Evolutionary conservation across 2,329 filamentous ascomycete species (phyloP), one percentile per base, ranked within the genome.

Genomic region (Colletotrichum cuscutae): DNA sequence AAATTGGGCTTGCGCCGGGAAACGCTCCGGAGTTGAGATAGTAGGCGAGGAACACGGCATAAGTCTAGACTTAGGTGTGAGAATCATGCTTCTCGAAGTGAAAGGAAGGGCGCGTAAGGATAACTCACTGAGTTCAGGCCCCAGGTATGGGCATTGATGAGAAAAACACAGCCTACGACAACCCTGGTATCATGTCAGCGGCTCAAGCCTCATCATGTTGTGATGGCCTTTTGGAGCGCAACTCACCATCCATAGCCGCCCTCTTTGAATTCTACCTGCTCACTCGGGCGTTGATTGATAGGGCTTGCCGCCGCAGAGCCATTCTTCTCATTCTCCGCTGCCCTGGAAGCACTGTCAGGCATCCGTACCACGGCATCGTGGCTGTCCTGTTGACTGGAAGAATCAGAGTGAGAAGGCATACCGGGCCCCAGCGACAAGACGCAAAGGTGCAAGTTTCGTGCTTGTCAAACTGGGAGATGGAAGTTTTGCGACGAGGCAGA

Each of bases 121-220:
- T 9, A 52, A 77, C 87, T 69, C 76, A 90, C 88, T 68, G 88
- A 90, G 79, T 94, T 95, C 73, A 95, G 83, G 8, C 93, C 93
- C 93, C 93, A 95, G 1, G 92, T 94, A 78, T 94, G 92, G 8
- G 87, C 89, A 78, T 93, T 93, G 70, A 93, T 87, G 74, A 89
- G 80, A 63, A 87, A 86, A 74, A 87, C 83, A 52, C 84, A 86
- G 3, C 83, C 77, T n/a, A 89, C 87, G 66, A 90, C 89, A 26
- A 90, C 85, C 84, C 84, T 86, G 63, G 12, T 42, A 11, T 15
- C 13, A 24, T 22, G 52, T 75, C 52, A 73, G 65, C 6, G 8
- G 19, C 37, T 30, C 8, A 46, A 22, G 11, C 13, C 53, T 11
- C 11, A 4, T n/a, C 1, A 19, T 13, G 6, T 53, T 9, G 8